Base-by-base conservation (phyloP, 164 flowering plant species). In the Magnolia officinalis region DNA sequence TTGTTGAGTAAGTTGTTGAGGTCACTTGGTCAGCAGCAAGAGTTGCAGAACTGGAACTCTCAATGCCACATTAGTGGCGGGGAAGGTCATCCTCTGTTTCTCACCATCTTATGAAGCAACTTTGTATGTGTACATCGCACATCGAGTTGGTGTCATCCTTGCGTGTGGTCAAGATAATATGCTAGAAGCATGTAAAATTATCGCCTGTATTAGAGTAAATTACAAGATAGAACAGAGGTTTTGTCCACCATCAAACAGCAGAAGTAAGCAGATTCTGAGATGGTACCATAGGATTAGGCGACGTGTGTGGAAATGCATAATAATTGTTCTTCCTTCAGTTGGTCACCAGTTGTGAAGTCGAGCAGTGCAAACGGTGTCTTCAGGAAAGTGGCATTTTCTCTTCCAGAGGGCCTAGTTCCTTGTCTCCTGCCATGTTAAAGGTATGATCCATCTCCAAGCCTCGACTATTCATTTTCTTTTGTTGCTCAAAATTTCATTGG, bases 181-280 rank as follows among this genome's bases (percentile, higher is more conserved):
- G 31, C 58, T 79, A 4, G 19, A 18, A 52, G 11, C 75, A 6
- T 78, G 81, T 64, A 0, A 8, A 13, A 2, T 37, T 45, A 20
- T 81, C 5, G 75, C 79, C n/a, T 70, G 79, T 45, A 37, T 76
- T 58, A 23, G 67, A 73, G 89, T 86, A 19, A 85, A 85, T 75
- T 83, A 79, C 69, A 83, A 80, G 75, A 50, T 21, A 89, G 90
- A 26, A 85, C 89, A 14, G 72, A 74, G 68, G 78, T 88, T 7
- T 78, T 85, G 7, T 79, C 67, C 70, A 86, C 86, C 82, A 82
- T 86, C 64, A 82, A 83, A 6, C 69, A 76, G 10, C 13, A 78
- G 64, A 82, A 81, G 87, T 63, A 73, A 37, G 49, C 45, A 37
- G 45, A 4, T 37, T 37, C 45, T 37, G 45, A 37, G 45, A 37